Percentiles rank a stretch among this genome's conserved stretches.
Conservation (phyloP, 495 filamentous ascomycete genomes). For the Talaromyces ruber region DNA sequence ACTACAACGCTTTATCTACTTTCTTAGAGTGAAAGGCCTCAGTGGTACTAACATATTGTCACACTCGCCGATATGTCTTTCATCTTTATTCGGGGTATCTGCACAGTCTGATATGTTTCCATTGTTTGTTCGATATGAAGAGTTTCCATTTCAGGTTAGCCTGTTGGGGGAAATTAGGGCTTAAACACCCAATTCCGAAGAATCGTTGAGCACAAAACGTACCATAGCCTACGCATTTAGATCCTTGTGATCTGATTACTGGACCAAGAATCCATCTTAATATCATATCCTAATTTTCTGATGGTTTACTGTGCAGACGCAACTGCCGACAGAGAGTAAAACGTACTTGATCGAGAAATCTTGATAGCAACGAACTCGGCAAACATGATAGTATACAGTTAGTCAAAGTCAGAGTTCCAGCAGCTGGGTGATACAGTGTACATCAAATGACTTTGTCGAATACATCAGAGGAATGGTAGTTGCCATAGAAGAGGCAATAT, state of each 20-base stretch:
- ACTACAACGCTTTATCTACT: neutral
- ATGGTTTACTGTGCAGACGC: neutral
- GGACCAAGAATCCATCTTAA: neutral
- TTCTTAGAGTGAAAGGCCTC: neutral
- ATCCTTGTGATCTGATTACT: neutral
- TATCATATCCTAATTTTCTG: neutral
- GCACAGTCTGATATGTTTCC: neutral
- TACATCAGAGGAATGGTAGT: neutral
- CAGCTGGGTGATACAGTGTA: neutral
- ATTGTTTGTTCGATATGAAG: neutral
- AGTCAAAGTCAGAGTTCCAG: neutral
- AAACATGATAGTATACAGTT: neutral
- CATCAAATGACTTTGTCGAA: neutral
- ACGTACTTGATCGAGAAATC: neutral
- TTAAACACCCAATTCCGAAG: neutral
- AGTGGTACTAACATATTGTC: neutral
- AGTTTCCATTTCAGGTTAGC: neutral
- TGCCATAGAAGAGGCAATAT: too few relatives aligned
- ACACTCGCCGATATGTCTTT: neutral
- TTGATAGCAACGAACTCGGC: neutral
- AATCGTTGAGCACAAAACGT: neutral
- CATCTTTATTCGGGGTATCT: neutral
- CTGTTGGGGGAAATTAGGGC: neutral
- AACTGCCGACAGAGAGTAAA: neutral
- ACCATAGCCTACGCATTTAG: neutral